Base-by-base conservation (phyloP, 163 green algal genomes). In the Chlamydomonas reinhardtii region DNA sequence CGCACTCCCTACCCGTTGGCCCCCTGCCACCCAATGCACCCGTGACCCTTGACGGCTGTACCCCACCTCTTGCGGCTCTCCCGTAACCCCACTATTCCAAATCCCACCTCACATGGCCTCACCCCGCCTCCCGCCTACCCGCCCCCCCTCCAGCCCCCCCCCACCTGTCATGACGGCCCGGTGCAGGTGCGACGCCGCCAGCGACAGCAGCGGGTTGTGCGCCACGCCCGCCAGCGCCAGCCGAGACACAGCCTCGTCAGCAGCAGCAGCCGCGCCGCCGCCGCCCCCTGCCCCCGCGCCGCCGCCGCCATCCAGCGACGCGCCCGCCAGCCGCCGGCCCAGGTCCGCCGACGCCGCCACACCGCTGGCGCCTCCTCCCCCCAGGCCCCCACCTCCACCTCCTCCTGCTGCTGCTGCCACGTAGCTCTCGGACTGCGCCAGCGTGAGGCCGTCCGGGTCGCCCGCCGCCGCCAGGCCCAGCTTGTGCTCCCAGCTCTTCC, bases 101-200 rank as follows among this genome's bases (percentile, higher is more conserved):
- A n/a, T n/a, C n/a, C n/a, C n/a, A n/a, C n/a, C 19, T 4, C 59
- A 27, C 59, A 48, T 48, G 5, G 5, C 5, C 39, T 48, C 5
- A 48, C 39, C 54, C 27, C 75, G 27, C 31, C 15, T 4, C 37
- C 62, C 31, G 1, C 16, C 8, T 27, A 70, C 31, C 68, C 32
- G 1, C 68, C 68, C 31, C 68, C 16, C 20, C 29, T 20, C 31
- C 20, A 0, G 9, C 35, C 27, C 56, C 19, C 27, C 74, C 88
- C 31, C 64, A 91, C 88, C 88, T n/a, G 73, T 88, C 32, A 94
- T 77, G 59, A 91, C 52, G 16, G 85, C 88, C 5, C 93, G 84
- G 80, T 96, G 93, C 87, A 96, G 89, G 39, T 94, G 90, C 11
- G 91, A 69, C 34, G 96, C 77, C 2, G 91, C 79, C 68, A 91